A percentile compares a stretch with the other conserved stretches of the same genome.
Evolutionary conservation across 805 yeast species (phyloP).

Genomic region (Lipomyces yamanashiensis): DNA sequence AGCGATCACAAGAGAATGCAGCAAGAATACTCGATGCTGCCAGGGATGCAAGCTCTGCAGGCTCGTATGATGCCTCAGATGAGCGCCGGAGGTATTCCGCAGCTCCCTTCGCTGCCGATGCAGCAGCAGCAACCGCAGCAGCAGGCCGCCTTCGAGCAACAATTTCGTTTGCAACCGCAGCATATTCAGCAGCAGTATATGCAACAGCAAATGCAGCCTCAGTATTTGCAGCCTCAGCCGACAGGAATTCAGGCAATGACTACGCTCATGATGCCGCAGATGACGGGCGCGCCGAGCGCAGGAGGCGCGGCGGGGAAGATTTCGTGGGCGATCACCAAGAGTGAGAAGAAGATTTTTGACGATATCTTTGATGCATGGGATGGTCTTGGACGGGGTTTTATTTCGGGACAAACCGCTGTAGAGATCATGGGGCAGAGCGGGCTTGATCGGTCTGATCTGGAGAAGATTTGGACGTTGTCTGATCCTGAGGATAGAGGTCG

Average conservation of each 20-base stretch:
- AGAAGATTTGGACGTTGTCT: slow-evolving; percentile 86
- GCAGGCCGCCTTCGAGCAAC: slow-evolving; percentile 14
- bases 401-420: slow-evolving; percentile 82
- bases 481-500: slow-evolving; percentile 83
- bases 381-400: slow-evolving; percentile 62
- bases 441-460: slow-evolving; percentile 79
- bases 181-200: slow-evolving; percentile 19
- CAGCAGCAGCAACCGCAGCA: slow-evolving; percentile 17
- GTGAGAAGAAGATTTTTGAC: slow-evolving; percentile 84
- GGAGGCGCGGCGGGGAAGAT: slow-evolving; percentile 65
- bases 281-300: slow-evolving; percentile 34
- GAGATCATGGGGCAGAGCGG: slow-evolving; percentile 91
- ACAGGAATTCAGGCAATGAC: slow-evolving; percentile 55
- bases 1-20: slow-evolving; percentile 1
- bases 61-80: slow-evolving; percentile 66
- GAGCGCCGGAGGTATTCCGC: slow-evolving; percentile 24
- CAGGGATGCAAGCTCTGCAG: slow-evolving; percentile 38
- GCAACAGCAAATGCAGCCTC: slow-evolving; percentile 13
- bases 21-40: slow-evolving; percentile 18
- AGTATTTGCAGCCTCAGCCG: slow-evolving; percentile 29
- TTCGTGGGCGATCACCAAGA: slow-evolving; percentile 82
- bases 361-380: slow-evolving; percentile 91
- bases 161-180: slow-evolving; percentile 13
- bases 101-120: slow-evolving; percentile 18
- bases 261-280: slow-evolving; percentile 31